Evolutionary conservation across 805 yeast genomes (phyloP).

Genomic region (Blastobotrys americana): DNA sequence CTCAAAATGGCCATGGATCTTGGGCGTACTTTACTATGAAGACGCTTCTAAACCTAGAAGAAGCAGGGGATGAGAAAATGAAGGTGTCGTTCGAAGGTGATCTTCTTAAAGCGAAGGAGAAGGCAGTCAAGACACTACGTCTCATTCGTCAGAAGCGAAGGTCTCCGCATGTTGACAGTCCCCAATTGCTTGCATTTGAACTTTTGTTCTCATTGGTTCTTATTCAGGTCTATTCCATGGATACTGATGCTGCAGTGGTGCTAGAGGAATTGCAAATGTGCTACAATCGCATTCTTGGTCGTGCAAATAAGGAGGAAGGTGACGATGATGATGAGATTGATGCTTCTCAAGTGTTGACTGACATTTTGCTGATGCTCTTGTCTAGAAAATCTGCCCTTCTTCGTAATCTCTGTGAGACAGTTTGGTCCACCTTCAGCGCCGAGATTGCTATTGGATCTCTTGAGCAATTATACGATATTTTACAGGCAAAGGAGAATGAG

Average conservation of each 20-base stretch:
- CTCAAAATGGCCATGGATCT: slow-evolving; percentile 35
- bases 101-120: slow-evolving; percentile 40
- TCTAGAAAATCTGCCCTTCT: slow-evolving; percentile 52
- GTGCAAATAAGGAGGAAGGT: slow-evolving; percentile 33
- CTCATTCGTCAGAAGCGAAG: slow-evolving; percentile 35
- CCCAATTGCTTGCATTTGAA: slow-evolving; percentile 60
- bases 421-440: slow-evolving; percentile 51
- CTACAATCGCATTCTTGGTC: slow-evolving; percentile 40
- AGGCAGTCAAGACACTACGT: slow-evolving; percentile 44
- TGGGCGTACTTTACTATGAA: slow-evolving; percentile 47
- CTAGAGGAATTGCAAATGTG: slow-evolving; percentile 65
- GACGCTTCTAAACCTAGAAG: slow-evolving; percentile 17
- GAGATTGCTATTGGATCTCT: slow-evolving; percentile 41
- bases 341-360: slow-evolving; percentile 46
- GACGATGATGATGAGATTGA: slow-evolving; percentile 35
- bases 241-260: slow-evolving; percentile 64
- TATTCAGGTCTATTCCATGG: slow-evolving; percentile 67
- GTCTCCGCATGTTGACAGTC: slow-evolving; percentile 31
- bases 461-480: slow-evolving; percentile 45
- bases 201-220: slow-evolving; percentile 68
- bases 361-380: slow-evolving; percentile 49
- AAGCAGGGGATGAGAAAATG: slow-evolving; percentile 21
- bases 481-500: slow-evolving; percentile 64
- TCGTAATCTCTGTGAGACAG: slow-evolving; percentile 48
- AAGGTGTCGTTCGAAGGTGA: slow-evolving; percentile 51